Evolutionary conservation across 352 stramenopile species (phyloP), one percentile per base, ranked within the genome.

Genomic region (Pythium vanterpoolii): DNA sequence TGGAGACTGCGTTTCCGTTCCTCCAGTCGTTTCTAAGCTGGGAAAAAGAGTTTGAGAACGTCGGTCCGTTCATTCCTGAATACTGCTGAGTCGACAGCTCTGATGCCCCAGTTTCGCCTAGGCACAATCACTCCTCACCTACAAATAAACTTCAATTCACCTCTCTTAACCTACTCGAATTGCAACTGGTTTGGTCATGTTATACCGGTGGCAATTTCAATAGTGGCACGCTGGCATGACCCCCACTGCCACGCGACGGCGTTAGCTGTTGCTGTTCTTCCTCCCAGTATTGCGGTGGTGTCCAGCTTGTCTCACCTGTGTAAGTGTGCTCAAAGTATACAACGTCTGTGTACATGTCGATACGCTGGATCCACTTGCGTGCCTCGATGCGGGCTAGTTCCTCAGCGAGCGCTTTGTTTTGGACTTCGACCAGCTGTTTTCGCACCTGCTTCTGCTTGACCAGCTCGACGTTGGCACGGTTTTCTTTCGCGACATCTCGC

Each of bases 261-360:
- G 45, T 51, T 19, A 56, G 54, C 18, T 56, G 52, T 18, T 68
- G 39, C 21, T 83, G 73, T 46, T 85, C 69, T 33, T 88, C 77
- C 16, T 73, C 55, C 77, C 80, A 90, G 58, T 74, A 85, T 39
- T 58, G 44, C 1, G 76, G 77, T n/a, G 80, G 70, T 18, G 74
- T 64, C 67, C 68, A 85, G 48, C 65, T 74, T 18, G 74, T 83
- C 48, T 75, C 76, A 7, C 74, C 72, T 7, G 76, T 83, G 52
- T 60, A 54, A 6, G 64, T 64, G 52, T 90, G 73, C 48, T 88
- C 74, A 34, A 78, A 90, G 65, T 87, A 90, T 9, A 87, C 64
- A 4, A 60, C 73, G 48, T 90, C 80, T 13, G 77, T 83, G 60
- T 90, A 90, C 67, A 80, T 74, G 39, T 90, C 79, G 1, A 79